Conservation (phyloP, 2,329 filamentous ascomycete species). For the Cladosporium sp. region DNA sequence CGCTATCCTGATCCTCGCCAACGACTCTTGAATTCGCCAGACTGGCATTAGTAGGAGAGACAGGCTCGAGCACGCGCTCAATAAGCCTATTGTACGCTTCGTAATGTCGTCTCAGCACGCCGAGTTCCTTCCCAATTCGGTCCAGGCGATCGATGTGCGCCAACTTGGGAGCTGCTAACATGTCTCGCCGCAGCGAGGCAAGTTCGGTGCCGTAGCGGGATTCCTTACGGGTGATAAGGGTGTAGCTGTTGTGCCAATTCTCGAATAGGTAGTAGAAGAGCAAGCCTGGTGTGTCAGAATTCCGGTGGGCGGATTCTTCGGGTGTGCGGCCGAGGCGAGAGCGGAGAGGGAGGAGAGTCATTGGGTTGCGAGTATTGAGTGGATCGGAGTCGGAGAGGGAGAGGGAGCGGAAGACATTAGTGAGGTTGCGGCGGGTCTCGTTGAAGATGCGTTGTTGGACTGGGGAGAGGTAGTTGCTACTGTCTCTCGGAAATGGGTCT, state of each 20-base stretch:
- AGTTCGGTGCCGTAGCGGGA: conserved; percentile 47
- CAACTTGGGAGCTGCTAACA: conserved; percentile 49
- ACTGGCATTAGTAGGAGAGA: conserved; percentile 39
- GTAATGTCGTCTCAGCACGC: conserved; percentile 58
- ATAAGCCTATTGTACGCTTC: conserved; percentile 58
- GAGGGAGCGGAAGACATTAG: conserved; percentile 59
- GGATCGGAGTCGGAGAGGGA: conserved; percentile 49
- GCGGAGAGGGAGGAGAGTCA: conserved; percentile 43
- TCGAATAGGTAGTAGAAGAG: conserved; percentile 66
- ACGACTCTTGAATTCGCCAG: conserved; percentile 41
- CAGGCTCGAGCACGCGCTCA: conserved; percentile 51
- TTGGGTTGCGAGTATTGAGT: conserved; percentile 32
- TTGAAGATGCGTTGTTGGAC: conserved; percentile 46
- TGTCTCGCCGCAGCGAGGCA: conserved; percentile 43
- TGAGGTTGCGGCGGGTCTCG: conserved; percentile 54
- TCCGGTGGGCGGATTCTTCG: conserved; percentile 43
- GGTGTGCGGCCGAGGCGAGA: conserved; percentile 41
- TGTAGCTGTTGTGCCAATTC: conserved; percentile 59
- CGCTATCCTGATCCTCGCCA: conserved; percentile 20
- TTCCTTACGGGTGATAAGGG: conserved; percentile 49
- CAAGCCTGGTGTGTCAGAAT: conserved; percentile 54
- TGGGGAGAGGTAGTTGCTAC: conserved; percentile 32
- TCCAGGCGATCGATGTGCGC: conserved; percentile 51
- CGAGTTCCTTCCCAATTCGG: conserved; percentile 57
- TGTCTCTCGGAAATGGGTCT: conserved; percentile 40